Evolutionary conservation across 1,284 basidiomycete genomes (phyloP).

Genomic region (Takashimella tepidaria): DNA sequence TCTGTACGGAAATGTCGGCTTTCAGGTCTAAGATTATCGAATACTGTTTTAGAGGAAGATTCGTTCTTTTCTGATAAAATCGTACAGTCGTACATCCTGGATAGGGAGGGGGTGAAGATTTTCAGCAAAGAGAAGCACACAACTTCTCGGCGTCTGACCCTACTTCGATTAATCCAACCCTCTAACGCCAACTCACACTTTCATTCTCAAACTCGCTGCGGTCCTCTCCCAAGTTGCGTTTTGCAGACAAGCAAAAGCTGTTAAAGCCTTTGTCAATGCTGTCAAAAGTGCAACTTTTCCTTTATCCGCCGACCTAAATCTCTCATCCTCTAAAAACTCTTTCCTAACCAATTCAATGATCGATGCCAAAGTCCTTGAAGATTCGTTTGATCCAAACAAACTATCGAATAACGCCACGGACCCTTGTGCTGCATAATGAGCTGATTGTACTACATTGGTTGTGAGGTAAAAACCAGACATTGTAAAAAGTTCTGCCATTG

Average conservation of each 20-base stretch:
- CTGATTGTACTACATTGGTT: slow-evolving; percentile 39
- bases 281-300: slow-evolving; percentile 41
- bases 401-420: slow-evolving; percentile 52
- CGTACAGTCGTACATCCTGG: slow-evolving; percentile 50
- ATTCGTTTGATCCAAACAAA: slow-evolving; percentile 54
- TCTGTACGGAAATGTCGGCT: background rate
- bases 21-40: background rate
- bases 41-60: slow-evolving; percentile 1
- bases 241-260: slow-evolving; percentile 53
- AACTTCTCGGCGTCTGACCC: no score
- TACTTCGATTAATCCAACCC: no score
- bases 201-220: slow-evolving; percentile 41
- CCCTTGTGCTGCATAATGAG: slow-evolving; percentile 49
- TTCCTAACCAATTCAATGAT: slow-evolving; percentile 51
- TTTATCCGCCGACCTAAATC: slow-evolving; percentile 38
- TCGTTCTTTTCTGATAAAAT: slow-evolving; percentile 45
- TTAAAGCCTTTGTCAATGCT: slow-evolving; percentile 52
- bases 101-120: background rate
- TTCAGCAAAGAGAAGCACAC: no score
- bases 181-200: slow-evolving; percentile 40
- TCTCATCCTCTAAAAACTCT: slow-evolving; percentile 48
- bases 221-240: slow-evolving; percentile 50
- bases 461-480: slow-evolving; percentile 53
- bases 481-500: slow-evolving; percentile 52
- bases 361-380: slow-evolving; percentile 49